Conservation (phyloP, 2,329 filamentous ascomycete genomes). For the Microcera coccophila region DNA sequence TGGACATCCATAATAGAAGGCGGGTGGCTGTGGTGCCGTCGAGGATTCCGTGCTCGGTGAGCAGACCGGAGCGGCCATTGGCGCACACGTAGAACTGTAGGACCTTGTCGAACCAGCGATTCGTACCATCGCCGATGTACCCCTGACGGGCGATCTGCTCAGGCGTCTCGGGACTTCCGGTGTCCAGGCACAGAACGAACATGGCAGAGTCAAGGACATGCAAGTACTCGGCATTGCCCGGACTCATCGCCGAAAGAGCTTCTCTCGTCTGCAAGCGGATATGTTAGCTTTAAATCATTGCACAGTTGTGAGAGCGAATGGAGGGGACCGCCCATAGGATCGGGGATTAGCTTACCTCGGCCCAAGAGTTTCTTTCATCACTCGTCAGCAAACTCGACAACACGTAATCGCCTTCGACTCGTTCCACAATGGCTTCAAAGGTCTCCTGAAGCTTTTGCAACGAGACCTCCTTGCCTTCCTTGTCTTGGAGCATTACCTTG, state of each 20-base stretch:
- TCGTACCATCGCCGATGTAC: background rate
- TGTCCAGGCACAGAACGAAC: background rate
- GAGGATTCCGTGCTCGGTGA: background rate
- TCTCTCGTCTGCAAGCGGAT: background rate
- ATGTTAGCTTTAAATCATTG: background rate
- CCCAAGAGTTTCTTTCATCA: background rate
- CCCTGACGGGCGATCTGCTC: background rate
- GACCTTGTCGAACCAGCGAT: background rate
- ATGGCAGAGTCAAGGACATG: background rate
- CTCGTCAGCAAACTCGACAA: background rate
- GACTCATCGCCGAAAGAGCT: background rate
- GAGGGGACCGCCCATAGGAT: background rate
- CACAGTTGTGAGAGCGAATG: background rate
- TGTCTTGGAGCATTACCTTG: background rate
- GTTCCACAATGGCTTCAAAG: background rate
- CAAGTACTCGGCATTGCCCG: background rate
- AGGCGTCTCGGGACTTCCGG: background rate
- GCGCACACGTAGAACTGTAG: background rate
- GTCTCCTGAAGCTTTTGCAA: background rate
- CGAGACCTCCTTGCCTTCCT: background rate
- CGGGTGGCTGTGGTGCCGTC: background rate
- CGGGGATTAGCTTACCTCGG: background rate
- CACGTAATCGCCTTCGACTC: background rate
- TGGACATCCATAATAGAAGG: too few relatives aligned
- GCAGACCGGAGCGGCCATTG: background rate